These are phyloP conservation scores for Jacaranda mimosifolia DNA, from an alignment of 257 asterid species.

Conservation along the genomic window DNA sequence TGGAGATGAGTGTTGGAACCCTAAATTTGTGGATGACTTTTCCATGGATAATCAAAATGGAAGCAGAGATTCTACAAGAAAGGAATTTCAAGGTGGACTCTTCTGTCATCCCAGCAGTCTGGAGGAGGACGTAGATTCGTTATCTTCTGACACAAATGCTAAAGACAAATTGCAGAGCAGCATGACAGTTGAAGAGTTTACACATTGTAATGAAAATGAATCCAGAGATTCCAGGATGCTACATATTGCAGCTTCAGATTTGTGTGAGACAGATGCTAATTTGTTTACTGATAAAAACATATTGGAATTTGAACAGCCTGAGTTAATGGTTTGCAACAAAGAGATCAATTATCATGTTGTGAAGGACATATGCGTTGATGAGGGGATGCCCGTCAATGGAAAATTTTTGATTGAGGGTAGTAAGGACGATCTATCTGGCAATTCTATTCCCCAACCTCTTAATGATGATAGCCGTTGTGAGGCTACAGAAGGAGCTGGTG, in stretches of 20 bases:
- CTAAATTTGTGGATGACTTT: constrained; percentile 39
- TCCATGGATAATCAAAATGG: constrained; percentile 39
- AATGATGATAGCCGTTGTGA: constrained; percentile 31
- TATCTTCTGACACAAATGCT: constrained; percentile 31
- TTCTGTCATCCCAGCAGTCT: constrained; percentile 31
- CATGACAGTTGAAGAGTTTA: constrained; percentile 36
- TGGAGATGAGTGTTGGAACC: constrained; percentile 43
- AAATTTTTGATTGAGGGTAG: constrained; percentile 40
- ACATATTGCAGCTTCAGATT: constrained; percentile 35
- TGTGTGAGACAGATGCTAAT: constrained; percentile 3
- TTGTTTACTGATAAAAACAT: constrained; percentile 46
- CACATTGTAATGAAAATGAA: constrained; percentile 29
- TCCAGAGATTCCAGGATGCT: constrained; percentile 36
- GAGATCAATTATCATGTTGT: constrained; percentile 55
- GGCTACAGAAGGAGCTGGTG: constrained; percentile 37
- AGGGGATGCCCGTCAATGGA: constrained; percentile 50
- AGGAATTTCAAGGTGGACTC: constrained; percentile 40
- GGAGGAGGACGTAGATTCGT: constrained; percentile 35
- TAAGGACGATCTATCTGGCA: constrained; percentile 42
- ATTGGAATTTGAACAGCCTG: constrained; percentile 50
- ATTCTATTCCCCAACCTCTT: constrained; percentile 31
- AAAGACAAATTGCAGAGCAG: constrained; percentile 33
- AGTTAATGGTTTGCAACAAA: constrained; percentile 55
- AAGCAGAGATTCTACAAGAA: constrained; percentile 28
- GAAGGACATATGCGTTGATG: constrained; percentile 78